These are phyloP conservation scores for Trifolium fragiferum DNA, from an alignment of 306 rosid genomes.

Conservation along the genomic window DNA sequence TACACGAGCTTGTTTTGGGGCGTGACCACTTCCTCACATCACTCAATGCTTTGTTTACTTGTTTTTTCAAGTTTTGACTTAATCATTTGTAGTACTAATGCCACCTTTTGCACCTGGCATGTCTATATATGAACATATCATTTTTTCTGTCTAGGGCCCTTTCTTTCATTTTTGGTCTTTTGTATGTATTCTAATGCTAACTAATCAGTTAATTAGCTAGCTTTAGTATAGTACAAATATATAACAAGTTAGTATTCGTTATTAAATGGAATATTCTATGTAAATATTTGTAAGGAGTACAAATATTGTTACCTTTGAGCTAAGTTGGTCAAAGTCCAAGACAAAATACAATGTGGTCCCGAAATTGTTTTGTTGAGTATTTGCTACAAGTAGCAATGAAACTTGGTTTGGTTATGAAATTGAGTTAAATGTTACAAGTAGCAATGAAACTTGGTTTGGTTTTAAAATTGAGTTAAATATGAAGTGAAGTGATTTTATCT, in stretches of 20 bases:
- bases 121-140: conserved; percentile 16
- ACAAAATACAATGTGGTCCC: conserved; percentile 25
- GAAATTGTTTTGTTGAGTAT: neutral
- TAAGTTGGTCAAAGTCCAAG: conserved; percentile 9
- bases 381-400: neutral
- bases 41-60: conserved; percentile 38
- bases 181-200: neutral
- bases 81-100: conserved; percentile 35
- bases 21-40: conserved; percentile 57
- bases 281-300: neutral
- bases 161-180: conserved; percentile 21
- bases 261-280: neutral
- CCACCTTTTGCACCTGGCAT: conserved; percentile 40
- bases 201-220: neutral
- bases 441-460: neutral
- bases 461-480: neutral
- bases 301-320: neutral
- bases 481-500: neutral
- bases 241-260: neutral
- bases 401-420: neutral
- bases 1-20: conserved; percentile 39
- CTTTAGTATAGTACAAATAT: neutral
- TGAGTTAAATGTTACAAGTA: neutral
- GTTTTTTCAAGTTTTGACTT: conserved; percentile 43
- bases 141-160: conserved; percentile 28